Evolutionary conservation across 768 basidiomycete species (phyloP).

Genomic region (Suillus variegatus): DNA sequence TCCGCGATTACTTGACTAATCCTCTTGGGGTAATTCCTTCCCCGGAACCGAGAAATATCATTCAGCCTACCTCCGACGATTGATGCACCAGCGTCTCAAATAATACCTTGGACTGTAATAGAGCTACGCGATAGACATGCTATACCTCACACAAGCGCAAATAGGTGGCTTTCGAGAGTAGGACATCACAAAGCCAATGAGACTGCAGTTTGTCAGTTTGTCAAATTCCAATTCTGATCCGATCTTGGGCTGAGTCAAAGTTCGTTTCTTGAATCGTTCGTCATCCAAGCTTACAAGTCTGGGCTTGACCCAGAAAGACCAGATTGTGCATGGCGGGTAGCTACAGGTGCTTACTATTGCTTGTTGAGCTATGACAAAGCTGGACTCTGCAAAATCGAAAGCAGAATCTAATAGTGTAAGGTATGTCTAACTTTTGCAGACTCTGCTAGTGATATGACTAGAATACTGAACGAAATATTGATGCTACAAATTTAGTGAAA

Average conservation of each 20-base stretch:
- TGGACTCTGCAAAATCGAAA: too few relatives aligned
- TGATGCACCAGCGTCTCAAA: background rate
- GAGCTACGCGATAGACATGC: background rate
- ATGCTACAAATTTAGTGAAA: too few relatives aligned
- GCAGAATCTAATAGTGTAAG: too few relatives aligned
- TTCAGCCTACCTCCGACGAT: slow-evolving; percentile 25
- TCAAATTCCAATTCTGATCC: background rate
- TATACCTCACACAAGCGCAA: background rate
- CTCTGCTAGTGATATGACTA: too few relatives aligned
- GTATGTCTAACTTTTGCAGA: too few relatives aligned
- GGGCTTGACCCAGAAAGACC: too few relatives aligned
- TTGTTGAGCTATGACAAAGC: too few relatives aligned
- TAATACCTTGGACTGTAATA: background rate
- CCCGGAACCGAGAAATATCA: slow-evolving; percentile 35
- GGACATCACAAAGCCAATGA: background rate
- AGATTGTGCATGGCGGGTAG: too few relatives aligned
- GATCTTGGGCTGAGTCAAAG: background rate
- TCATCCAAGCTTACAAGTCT: too few relatives aligned
- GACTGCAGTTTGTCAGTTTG: too few relatives aligned
- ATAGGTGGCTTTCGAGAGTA: background rate
- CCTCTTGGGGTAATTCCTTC: slow-evolving; percentile 49
- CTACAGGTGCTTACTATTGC: too few relatives aligned
- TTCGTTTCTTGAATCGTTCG: background rate
- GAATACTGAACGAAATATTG: too few relatives aligned
- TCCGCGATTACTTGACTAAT: slow-evolving; percentile 63